A percentile compares a stretch with the other conserved stretches of the same genome.
Conservation (phyloP, 306 rosid species). For the Abrus pulchellus region DNA sequence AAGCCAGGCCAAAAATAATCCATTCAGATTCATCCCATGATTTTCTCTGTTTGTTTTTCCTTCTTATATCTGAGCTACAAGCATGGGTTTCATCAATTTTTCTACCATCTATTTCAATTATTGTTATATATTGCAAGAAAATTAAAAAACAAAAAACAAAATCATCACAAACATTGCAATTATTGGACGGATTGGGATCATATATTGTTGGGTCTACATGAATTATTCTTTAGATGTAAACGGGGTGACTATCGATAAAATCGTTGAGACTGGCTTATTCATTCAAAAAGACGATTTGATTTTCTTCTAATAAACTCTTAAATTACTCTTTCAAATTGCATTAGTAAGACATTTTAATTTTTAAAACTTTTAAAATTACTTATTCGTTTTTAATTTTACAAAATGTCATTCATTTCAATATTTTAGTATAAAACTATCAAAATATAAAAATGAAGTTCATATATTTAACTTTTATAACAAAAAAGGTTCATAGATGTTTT, state of each 20-base stretch:
- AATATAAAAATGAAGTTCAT: no score
- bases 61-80: background rate
- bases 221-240: constrained; percentile 9
- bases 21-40: background rate
- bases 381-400: no score
- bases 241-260: background rate
- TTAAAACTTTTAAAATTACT: no score
- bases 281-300: no score
- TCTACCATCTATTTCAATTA: background rate
- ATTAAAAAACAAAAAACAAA: background rate
- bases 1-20: constrained; percentile 10
- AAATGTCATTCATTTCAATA: no score
- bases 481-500: no score
- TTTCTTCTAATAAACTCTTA: no score
- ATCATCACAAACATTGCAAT: constrained; percentile 23
- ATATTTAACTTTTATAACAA: no score
- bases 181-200: constrained; percentile 47
- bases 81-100: background rate
- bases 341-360: no score
- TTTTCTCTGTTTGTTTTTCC: background rate
- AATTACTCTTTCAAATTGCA: no score
- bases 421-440: no score
- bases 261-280: background rate
- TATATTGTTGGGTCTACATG: constrained; percentile 47
- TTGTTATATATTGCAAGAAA: background rate